Percentiles rank a stretch among this genome's conserved stretches.
Conservation (phyloP, 495 filamentous ascomycete genomes). For the Beverwykella pulmonaria region DNA sequence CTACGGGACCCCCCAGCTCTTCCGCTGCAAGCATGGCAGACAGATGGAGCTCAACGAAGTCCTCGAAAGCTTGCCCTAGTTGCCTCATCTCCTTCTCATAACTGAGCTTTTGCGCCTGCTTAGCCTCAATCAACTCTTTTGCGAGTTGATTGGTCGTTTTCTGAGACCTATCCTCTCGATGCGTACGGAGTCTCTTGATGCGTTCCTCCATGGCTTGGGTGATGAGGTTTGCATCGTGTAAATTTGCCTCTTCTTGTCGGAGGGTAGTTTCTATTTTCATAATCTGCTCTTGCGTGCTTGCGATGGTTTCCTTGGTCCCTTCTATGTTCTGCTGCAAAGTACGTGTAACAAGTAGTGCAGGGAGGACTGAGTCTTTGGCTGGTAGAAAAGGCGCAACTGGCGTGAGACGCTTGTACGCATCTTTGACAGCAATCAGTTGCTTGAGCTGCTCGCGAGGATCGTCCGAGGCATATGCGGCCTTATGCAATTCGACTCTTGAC, state of each 20-base stretch:
- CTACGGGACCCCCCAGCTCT: conserved; percentile 81
- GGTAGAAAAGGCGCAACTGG: conserved; percentile 66
- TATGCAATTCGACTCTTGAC: neutral
- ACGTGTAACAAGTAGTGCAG: conserved; percentile 69
- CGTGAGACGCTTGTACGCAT: conserved; percentile 65
- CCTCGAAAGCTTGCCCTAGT: conserved; percentile 64
- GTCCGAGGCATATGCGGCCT: conserved; percentile 37
- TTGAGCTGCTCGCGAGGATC: conserved; percentile 54
- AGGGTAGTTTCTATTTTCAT: conserved; percentile 57
- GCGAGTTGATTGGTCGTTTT: conserved; percentile 64
- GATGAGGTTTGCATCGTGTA: conserved; percentile 62
- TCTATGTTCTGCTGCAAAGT: conserved; percentile 63
- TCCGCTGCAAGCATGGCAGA: conserved; percentile 83
- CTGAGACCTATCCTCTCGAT: conserved; percentile 56
- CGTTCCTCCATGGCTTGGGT: conserved; percentile 59
- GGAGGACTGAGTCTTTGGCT: conserved; percentile 64
- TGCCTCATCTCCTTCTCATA: conserved; percentile 59
- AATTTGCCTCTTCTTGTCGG: conserved; percentile 60
- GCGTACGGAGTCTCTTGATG: conserved; percentile 58
- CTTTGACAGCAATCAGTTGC: conserved; percentile 61
- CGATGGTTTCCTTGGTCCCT: conserved; percentile 63
- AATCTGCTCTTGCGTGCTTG: conserved; percentile 58
- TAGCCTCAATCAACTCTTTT: conserved; percentile 58
- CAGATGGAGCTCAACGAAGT: conserved; percentile 73
- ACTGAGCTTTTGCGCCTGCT: conserved; percentile 59